Evolutionary conservation across 768 basidiomycete genomes (phyloP), one percentile per base, ranked within the genome.

Genomic region (Pulveroboletus sp.): DNA sequence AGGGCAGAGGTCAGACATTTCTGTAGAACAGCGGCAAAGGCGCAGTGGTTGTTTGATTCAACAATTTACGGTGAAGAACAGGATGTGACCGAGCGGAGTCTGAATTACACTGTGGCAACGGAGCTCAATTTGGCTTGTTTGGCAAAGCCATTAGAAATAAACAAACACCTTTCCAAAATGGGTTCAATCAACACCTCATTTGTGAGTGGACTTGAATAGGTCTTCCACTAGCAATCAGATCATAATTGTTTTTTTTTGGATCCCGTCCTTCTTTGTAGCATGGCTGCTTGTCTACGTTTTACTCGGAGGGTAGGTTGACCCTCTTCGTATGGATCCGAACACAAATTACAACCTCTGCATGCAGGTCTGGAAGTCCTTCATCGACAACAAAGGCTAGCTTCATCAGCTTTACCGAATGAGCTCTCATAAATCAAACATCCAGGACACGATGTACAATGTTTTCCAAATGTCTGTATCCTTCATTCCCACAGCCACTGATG

Each of bases 401-500:
- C 13, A 4, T n/a, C 2, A 1, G 23, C n/a, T 16, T 13, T 12
- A 6, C 0, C 8, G 4, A 0, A 24, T 25, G 2, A 6, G 29
- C 13, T 29, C n/a, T 43, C 48, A 41, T 55, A 5, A 61, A 34
- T 21, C 33, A 45, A 49, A 44, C 35, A 50, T 29, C 40, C 63
- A 90, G 89, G 90, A 6, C 90, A 92, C 61, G 90, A 91, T 60
- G 75, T 78, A 17, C 80, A 79, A 48, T 90, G 90, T 60, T 88
- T 91, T 66, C 87, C 88, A 2, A 84, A 87, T 56, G 87, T 89
- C 59, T 56, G 74, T 58, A 20, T 41, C 34, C 40, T 32, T 40
- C n/a, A 21, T 35, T 39, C 20, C 9, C 6, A n/a, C 19, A 12
- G 21, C 16, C 14, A 23, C 24, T 45, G 12, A 6, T 16, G 42